Evolutionary conservation across 2,329 filamentous ascomycete genomes (phyloP).

Genomic region (Myriosclerotinia curreyana): DNA sequence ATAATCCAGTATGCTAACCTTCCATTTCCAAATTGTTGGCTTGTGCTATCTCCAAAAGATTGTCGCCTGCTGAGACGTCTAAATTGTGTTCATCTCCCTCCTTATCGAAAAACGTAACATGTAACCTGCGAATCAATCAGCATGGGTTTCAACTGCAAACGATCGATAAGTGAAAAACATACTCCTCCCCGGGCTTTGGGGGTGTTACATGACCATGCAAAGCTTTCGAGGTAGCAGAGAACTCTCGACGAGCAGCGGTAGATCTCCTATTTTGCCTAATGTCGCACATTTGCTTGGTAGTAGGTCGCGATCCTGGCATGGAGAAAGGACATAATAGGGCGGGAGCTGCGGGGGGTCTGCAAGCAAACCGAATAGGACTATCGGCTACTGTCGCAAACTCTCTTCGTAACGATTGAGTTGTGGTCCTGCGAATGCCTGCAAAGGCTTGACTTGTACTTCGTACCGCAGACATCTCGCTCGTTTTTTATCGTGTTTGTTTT

Average conservation of each 20-base stretch:
- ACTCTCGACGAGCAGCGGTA: constrained; percentile 42
- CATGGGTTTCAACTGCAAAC: neutral
- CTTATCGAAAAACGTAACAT: constrained; percentile 92
- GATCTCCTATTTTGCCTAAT: constrained; percentile 10
- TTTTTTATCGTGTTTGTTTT: constrained; percentile 3
- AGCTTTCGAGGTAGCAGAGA: constrained; percentile 60
- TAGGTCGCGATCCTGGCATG: constrained; percentile 17
- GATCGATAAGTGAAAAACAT: constrained; percentile 40
- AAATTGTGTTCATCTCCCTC: constrained; percentile 74
- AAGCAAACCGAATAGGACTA: constrained; percentile 19
- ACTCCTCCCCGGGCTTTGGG: constrained; percentile 92
- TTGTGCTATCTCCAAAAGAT: constrained; percentile 92
- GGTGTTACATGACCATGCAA: constrained; percentile 77
- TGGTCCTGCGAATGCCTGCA: constrained; percentile 20
- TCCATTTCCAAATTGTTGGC: constrained; percentile 97
- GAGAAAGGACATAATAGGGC: constrained; percentile 15
- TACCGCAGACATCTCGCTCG: constrained; percentile 26
- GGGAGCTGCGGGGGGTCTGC: constrained; percentile 13
- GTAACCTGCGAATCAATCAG: constrained; percentile 55
- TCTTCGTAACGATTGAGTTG: constrained; percentile 23
- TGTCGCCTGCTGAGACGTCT: constrained; percentile 81
- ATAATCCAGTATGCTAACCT: constrained; percentile 47
- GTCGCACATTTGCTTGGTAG: constrained; percentile 16
- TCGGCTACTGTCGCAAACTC: constrained; percentile 22
- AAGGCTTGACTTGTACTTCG: constrained; percentile 22